Evolutionary conservation across 352 stramenopile species (phyloP), one percentile per base, ranked within the genome.

Genomic region (Globisporangium spinosum): DNA sequence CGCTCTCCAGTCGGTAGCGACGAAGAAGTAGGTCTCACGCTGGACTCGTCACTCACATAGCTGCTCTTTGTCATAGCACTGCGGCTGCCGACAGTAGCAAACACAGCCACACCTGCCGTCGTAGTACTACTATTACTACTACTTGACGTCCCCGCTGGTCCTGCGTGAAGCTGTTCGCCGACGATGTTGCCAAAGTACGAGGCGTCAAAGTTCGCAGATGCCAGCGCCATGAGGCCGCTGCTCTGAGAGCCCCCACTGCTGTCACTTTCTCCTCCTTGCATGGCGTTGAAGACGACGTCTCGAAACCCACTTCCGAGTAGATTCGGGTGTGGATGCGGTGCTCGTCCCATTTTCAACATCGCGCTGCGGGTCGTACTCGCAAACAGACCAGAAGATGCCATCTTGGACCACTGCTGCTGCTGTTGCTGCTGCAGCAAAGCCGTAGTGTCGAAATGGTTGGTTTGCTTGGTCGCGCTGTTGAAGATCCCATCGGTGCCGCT

Each of bases 401-500:
- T 38, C 7, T 38, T 43, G 35, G 35, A 43, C 35, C 1, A 0
- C 34, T 38, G 5, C 34, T 43, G 10, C 10, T 43, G 32, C 32
- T 49, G 40, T 22, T 49, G 40, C n/a, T 49, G 40, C 22, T 49
- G 40, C 4, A 22, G 13, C 40, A 1, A n/a, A 22, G 17, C 10
- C 4, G 40, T n/a, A 49, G 40, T n/a, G n/a, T 49, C 40, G 6
- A 49, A 9, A 49, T 49, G 40, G 40, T 49, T 15, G 17, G 15
- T 20, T 49, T 47, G 22, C 40, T 29, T 51, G n/a, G 27, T 40
- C 20, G 51, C 2, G 53, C 38, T 55, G 25, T 62, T 70, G 58
- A 66, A 38, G 49, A 70, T 70, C 3, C 58, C 58, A 20, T 70
- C 40, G 38, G 67, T 57, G 3, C 58, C 65, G 51, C 65, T 70